These are phyloP conservation scores for Aspergillus proliferans DNA, from an alignment of 2,329 filamentous ascomycete genomes.

Conservation along the genomic window DNA sequence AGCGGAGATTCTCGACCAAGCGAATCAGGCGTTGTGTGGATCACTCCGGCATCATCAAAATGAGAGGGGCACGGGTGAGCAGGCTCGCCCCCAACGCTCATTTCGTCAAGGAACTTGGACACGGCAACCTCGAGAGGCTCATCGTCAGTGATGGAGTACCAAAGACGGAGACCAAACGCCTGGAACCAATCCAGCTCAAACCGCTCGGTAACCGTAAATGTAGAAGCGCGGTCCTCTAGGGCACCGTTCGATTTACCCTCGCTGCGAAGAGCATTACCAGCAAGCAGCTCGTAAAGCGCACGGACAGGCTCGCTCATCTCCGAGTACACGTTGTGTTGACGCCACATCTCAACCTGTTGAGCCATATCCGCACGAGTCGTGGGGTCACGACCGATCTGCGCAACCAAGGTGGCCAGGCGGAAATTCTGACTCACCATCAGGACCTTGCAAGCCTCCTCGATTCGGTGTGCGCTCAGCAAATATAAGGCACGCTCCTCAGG, in stretches of 20 bases:
- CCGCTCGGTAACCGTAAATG: conserved; percentile 74
- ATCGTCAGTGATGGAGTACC: conserved; percentile 68
- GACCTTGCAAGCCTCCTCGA: conserved; percentile 75
- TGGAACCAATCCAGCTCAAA: conserved; percentile 92
- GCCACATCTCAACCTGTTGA: conserved; percentile 78
- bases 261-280: conserved; percentile 79
- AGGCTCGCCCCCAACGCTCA: conserved; percentile 62
- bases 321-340: conserved; percentile 71
- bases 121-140: conserved; percentile 70
- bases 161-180: conserved; percentile 82
- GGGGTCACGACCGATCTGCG: conserved; percentile 71
- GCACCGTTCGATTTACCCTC: conserved; percentile 66
- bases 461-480: conserved; percentile 68
- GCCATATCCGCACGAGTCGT: conserved; percentile 66
- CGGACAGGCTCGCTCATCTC: conserved; percentile 82
- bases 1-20: conserved; percentile 64
- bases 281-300: conserved; percentile 80
- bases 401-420: conserved; percentile 74
- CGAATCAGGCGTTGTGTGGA: conserved; percentile 57
- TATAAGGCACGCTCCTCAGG: conserved; percentile 79
- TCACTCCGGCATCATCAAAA: conserved; percentile 49
- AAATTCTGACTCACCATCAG: conserved; percentile 71
- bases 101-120: conserved; percentile 63
- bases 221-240: conserved; percentile 70
- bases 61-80: conserved; percentile 69